Conservation (phyloP, 1,284 basidiomycete species). For the Ustilago hordei region DNA sequence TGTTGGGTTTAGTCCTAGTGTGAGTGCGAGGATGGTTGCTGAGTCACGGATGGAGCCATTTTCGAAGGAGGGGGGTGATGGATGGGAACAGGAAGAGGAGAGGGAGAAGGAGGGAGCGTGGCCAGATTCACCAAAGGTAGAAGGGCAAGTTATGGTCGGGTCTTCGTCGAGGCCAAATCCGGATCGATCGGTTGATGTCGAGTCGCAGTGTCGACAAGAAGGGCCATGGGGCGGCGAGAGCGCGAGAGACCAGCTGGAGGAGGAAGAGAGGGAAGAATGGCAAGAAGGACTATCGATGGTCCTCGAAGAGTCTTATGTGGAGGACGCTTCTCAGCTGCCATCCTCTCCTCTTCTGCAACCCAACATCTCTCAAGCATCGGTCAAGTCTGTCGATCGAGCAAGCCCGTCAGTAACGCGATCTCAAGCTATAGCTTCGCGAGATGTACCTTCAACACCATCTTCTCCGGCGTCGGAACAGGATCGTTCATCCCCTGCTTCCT, state of each 20-base stretch:
- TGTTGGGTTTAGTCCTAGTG: constrained; percentile 17
- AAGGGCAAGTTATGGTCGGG: not conserved
- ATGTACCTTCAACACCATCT: not conserved
- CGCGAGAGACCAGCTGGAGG: not conserved
- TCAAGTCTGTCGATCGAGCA: not conserved
- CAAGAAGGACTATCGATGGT: constrained; percentile 40
- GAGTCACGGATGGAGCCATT: constrained; percentile 4
- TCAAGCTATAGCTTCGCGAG: too few species aligned
- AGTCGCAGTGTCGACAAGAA: constrained; percentile 6
- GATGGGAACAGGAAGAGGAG: not conserved
- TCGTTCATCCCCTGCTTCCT: not conserved
- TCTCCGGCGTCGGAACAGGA: not conserved
- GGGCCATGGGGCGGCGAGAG: not conserved
- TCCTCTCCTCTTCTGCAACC: not conserved
- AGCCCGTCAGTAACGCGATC: not conserved
- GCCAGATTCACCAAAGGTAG: not conserved
- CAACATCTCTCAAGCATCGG: not conserved
- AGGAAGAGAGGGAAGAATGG: constrained; percentile 6
- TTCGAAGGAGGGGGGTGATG: not conserved
- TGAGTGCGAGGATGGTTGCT: constrained; percentile 10
- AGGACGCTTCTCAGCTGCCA: constrained; percentile 18
- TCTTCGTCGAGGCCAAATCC: not conserved
- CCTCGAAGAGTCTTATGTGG: constrained; percentile 31
- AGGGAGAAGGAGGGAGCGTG: not conserved
- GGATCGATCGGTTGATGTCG: not conserved